These are phyloP conservation scores for Cicer arietinum DNA, from an alignment of 306 rosid genomes.

Conservation along the genomic window DNA sequence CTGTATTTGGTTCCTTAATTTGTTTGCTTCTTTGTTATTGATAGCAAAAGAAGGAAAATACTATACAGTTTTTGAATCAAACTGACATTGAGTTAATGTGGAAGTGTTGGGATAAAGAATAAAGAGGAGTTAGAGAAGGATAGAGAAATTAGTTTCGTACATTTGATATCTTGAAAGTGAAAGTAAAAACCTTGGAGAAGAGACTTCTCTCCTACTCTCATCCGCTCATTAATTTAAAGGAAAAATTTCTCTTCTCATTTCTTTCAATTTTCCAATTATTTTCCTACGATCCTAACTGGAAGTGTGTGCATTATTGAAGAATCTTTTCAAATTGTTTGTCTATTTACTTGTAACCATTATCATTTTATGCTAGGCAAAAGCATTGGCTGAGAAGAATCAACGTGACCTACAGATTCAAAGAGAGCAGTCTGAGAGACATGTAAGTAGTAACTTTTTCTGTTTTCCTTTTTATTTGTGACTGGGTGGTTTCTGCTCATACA, in stretches of 20 bases:
- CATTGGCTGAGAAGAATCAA: slow-evolving; percentile 94
- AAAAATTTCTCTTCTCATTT: background rate
- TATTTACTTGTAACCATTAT: slow-evolving; percentile 25
- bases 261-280: background rate
- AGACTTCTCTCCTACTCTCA: slow-evolving; percentile 9
- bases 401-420: slow-evolving; percentile 94
- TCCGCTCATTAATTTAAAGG: background rate
- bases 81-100: slow-evolving; percentile 8
- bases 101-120: slow-evolving; percentile 12
- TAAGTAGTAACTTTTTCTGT: slow-evolving; percentile 48
- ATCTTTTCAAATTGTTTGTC: slow-evolving; percentile 30
- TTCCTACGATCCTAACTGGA: background rate
- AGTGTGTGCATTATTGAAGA: slow-evolving; percentile 17
- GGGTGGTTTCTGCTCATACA: background rate
- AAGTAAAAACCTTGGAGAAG: slow-evolving; percentile 3
- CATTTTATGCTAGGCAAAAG: slow-evolving; percentile 65
- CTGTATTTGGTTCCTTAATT: slow-evolving; percentile 31
- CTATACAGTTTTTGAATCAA: slow-evolving; percentile 12
- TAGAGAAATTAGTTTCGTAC: background rate
- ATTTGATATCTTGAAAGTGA: slow-evolving; percentile 16
- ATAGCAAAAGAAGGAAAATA: slow-evolving; percentile 29
- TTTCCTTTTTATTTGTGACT: slow-evolving; percentile 6
- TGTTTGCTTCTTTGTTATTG: slow-evolving; percentile 34
- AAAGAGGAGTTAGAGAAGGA: background rate
- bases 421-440: slow-evolving; percentile 98